phyloP scores from a whole-genome alignment of 129 eudicot species.

The Centrapalus pauciflorus region DNA sequence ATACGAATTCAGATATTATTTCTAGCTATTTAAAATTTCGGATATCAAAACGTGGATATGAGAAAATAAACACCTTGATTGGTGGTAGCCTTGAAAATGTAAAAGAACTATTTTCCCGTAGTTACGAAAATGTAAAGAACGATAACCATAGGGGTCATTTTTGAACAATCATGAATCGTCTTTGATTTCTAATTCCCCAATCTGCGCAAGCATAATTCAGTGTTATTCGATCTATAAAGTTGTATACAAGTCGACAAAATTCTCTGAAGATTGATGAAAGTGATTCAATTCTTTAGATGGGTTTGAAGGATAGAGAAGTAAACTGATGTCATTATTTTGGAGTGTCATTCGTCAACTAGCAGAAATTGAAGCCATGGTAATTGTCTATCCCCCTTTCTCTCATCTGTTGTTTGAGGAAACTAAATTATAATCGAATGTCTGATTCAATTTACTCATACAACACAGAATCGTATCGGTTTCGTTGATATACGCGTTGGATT shows the following conservation, averaged over 20 bases:
- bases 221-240: constrained; percentile 22
- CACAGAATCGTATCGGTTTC: background rate
- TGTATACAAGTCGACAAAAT: constrained; percentile 3
- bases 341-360: constrained; percentile 54
- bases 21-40: too few relatives aligned
- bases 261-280: constrained; percentile 1
- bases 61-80: too few relatives aligned
- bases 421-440: background rate
- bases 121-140: background rate
- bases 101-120: background rate
- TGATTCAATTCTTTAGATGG: constrained; percentile 27
- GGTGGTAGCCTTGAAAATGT: too few relatives aligned
- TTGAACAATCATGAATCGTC: constrained; percentile 2
- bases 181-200: constrained; percentile 2
- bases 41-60: too few relatives aligned
- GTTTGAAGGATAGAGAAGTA: constrained; percentile 30
- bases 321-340: constrained; percentile 70
- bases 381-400: background rate
- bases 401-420: background rate
- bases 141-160: constrained; percentile 16
- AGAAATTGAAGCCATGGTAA: constrained; percentile 63
- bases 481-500: constrained; percentile 4
- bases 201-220: background rate
- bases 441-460: background rate
- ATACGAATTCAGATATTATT: too few relatives aligned